Conservation (phyloP, 345 rosid species). For the Eucalyptus camaldulensis region DNA sequence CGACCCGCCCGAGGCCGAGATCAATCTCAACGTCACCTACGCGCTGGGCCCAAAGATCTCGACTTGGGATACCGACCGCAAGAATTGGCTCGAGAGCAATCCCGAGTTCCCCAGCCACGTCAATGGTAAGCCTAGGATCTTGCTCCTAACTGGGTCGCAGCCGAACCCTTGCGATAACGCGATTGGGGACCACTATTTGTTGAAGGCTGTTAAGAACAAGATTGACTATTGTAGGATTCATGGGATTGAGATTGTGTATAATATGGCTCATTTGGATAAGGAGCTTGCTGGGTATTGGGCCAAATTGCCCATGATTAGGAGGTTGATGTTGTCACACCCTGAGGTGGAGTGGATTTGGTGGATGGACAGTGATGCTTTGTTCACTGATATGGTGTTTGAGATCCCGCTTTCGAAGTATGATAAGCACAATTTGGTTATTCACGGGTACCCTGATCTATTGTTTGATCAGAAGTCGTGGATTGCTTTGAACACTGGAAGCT, state of each 20-base stretch:
- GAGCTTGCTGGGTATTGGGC: conserved; percentile 98
- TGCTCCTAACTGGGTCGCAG: conserved; percentile 83
- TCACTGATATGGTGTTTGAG: conserved; percentile 92
- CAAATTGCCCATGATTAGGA: conserved; percentile 78
- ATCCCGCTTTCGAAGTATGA: conserved; percentile 47
- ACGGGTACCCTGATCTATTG: conserved; percentile 83
- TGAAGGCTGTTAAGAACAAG: conserved; percentile 84
- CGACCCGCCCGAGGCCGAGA: conserved; percentile 33
- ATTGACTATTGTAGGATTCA: conserved; percentile 94
- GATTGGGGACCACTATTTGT: conserved; percentile 80
- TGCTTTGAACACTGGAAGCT: conserved; percentile 91
- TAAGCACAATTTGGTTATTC: conserved; percentile 70
- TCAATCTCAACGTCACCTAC: conserved; percentile 53
- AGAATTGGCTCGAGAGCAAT: conserved; percentile 53
- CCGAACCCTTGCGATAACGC: conserved; percentile 92
- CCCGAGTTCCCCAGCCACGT: conserved; percentile 58
- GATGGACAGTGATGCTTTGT: conserved; percentile 99
- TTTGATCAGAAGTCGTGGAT: conserved; percentile 88
- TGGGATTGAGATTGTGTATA: conserved; percentile 93
- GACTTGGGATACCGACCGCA: conserved; percentile 57
- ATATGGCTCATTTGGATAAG: conserved; percentile 91
- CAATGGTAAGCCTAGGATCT: conserved; percentile 52
- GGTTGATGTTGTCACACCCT: conserved; percentile 83
- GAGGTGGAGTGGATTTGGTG: conserved; percentile 97
- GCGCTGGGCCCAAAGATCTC: conserved; percentile 65